phyloP scores from a whole-genome alignment of 306 rosid species.

The Lathyrus aphaca region DNA sequence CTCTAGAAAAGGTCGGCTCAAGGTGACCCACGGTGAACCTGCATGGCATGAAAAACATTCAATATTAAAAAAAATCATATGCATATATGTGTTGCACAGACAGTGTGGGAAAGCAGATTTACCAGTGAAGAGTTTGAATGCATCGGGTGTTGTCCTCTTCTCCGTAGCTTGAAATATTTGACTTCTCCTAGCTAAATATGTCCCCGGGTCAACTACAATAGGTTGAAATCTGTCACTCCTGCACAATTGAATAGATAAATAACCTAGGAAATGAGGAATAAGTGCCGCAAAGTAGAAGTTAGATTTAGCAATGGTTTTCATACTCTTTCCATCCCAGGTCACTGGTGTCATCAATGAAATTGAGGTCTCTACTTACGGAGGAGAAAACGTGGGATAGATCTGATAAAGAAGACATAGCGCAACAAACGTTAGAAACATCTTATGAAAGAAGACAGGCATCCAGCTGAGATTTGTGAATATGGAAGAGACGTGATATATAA shows the following conservation, averaged over 20 bases:
- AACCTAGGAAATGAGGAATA: slow-evolving; percentile 31
- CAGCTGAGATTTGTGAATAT: slow-evolving; percentile 7
- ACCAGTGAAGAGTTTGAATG: slow-evolving; percentile 94
- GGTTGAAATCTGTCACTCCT: slow-evolving; percentile 80
- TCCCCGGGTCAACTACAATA: slow-evolving; percentile 80
- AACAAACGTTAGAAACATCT: neutral
- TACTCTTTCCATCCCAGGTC: slow-evolving; percentile 99
- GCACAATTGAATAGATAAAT: slow-evolving; percentile 39
- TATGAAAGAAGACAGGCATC: slow-evolving; percentile 23
- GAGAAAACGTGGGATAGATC: slow-evolving; percentile 94
- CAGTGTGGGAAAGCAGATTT: slow-evolving; percentile 39
- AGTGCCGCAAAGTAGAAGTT: slow-evolving; percentile 17
- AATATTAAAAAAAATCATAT: neutral
- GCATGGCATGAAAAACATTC: slow-evolving; percentile 49
- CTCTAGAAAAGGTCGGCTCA: slow-evolving; percentile 82
- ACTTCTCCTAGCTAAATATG: slow-evolving; percentile 86
- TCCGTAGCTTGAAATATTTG: slow-evolving; percentile 92
- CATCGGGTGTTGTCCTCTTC: slow-evolving; percentile 79
- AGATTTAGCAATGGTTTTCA: slow-evolving; percentile 41
- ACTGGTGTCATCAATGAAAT: slow-evolving; percentile 86
- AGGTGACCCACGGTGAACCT: slow-evolving; percentile 95
- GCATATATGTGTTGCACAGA: slow-evolving; percentile 21
- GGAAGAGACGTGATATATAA: slow-evolving; percentile 10
- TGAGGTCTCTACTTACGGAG: slow-evolving; percentile 73
- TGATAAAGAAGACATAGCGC: slow-evolving; percentile 41